These are phyloP conservation scores for Suillus variegatus DNA, from an alignment of 768 basidiomycete species.

Conservation along the genomic window DNA sequence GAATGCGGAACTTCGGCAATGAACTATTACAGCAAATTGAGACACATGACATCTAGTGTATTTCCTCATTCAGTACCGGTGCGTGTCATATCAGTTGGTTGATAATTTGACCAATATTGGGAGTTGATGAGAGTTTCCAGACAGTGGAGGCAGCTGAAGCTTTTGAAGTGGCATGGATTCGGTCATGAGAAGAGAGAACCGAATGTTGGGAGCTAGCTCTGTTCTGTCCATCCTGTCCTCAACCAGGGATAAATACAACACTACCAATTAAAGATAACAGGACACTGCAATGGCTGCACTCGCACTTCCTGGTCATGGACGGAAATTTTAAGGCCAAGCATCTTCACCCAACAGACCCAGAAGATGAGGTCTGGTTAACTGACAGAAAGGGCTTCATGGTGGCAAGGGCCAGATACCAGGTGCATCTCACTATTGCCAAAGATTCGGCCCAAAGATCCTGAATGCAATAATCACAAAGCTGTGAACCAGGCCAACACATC, in stretches of 20 bases:
- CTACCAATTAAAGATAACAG: background rate
- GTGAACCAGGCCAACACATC: constrained; percentile 17
- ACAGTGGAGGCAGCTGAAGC: constrained; percentile 20
- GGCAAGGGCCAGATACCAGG: background rate
- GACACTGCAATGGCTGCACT: too few relatives aligned
- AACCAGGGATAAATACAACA: background rate
- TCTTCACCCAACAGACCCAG: constrained; percentile 10
- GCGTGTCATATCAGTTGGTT: too few relatives aligned
- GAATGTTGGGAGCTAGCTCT: background rate
- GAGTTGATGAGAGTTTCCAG: constrained; percentile 17
- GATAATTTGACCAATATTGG: constrained; percentile 8
- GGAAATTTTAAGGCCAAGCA: background rate
- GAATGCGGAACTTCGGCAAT: background rate
- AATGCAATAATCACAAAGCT: constrained; percentile 20
- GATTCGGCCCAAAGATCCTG: constrained; percentile 6
- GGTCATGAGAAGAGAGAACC: background rate
- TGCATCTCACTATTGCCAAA: background rate
- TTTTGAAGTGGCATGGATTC: constrained; percentile 21
- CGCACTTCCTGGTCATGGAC: background rate
- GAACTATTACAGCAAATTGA: constrained; percentile 2
- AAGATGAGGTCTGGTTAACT: constrained; percentile 16
- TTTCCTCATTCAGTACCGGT: background rate
- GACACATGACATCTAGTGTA: background rate
- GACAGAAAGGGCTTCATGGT: constrained; percentile 10
- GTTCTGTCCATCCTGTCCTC: constrained; percentile 9